These are phyloP conservation scores for Xylona heveae DNA, from an alignment of 495 filamentous ascomycete species.

Conservation along the genomic window DNA sequence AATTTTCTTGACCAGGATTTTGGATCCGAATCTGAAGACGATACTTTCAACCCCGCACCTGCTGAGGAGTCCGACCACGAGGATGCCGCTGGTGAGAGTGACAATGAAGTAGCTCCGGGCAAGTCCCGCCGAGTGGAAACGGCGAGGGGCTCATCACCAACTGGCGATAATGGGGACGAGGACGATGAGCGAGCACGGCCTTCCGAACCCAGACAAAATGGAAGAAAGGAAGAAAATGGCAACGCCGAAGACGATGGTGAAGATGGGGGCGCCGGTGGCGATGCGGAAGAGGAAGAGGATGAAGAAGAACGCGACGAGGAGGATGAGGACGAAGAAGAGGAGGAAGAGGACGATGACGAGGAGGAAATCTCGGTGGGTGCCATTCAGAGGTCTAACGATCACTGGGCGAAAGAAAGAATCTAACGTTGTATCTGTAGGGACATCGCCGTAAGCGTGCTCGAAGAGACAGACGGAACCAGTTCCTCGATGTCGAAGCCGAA, in stretches of 20 bases:
- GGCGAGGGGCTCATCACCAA: too few relatives aligned
- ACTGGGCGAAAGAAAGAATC: too few relatives aligned
- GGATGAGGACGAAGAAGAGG: conserved; percentile 3
- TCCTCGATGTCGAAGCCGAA: conserved; percentile 5
- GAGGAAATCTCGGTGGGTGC: conserved; percentile 4
- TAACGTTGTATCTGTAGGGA: too few relatives aligned
- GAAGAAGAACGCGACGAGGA: conserved; percentile 4
- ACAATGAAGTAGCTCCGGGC: neutral
- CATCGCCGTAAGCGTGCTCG: conserved; percentile 6
- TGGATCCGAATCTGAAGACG: conserved; percentile 14
- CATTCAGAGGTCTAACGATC: too few relatives aligned
- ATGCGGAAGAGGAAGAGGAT: conserved; percentile 1
- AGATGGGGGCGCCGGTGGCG: conserved; percentile 12
- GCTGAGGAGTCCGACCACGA: conserved; percentile 11
- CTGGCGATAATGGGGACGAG: too few relatives aligned
- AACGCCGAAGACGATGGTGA: conserved; percentile 1
- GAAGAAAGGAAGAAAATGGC: conserved; percentile 1
- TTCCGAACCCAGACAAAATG: neutral
- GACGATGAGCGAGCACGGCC: neutral
- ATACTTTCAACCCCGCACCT: conserved; percentile 14
- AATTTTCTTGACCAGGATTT: conserved; percentile 9
- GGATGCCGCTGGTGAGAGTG: conserved; percentile 6
- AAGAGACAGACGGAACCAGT: conserved; percentile 2
- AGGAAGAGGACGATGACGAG: conserved; percentile 3
- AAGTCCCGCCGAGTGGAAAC: neutral